Conservation (phyloP, 139 green algal genomes). For the Choricystis sp. region DNA sequence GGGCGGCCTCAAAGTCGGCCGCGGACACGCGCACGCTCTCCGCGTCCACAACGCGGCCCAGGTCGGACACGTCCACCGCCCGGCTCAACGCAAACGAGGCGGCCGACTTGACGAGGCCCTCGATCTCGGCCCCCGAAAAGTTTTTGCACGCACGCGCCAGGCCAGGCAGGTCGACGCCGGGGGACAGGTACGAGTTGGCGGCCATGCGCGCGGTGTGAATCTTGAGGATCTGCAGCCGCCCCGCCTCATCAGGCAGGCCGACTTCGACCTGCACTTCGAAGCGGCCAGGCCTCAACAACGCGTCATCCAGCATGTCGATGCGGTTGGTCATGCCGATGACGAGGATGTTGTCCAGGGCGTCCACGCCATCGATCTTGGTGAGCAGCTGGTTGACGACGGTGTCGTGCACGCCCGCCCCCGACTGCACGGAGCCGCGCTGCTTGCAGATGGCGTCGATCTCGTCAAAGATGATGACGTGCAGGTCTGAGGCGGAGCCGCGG, state of each 20-base stretch:
- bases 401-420: constrained; percentile 84
- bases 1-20: constrained; percentile 73
- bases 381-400: constrained; percentile 98
- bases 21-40: constrained; percentile 77
- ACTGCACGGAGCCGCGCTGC: constrained; percentile 51
- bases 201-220: constrained; percentile 76
- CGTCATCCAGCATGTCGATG: constrained; percentile 97
- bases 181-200: constrained; percentile 71
- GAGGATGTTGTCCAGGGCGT: constrained; percentile 98
- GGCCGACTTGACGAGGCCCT: constrained; percentile 90
- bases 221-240: constrained; percentile 86
- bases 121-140: constrained; percentile 88
- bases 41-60: constrained; percentile 80
- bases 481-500: constrained; percentile 36
- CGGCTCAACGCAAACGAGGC: constrained; percentile 82
- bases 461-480: constrained; percentile 99
- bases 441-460: constrained; percentile 99
- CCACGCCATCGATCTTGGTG: constrained; percentile 98
- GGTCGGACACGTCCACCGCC: constrained; percentile 77
- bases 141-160: constrained; percentile 80
- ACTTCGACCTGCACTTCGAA: constrained; percentile 97
- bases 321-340: constrained; percentile 91
- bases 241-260: constrained; percentile 81
- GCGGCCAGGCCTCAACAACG: constrained; percentile 81
- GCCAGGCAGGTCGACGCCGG: constrained; percentile 70